Evolutionary conservation across 179 eudicot species (phyloP).

Genomic region (Beta macrorhiza): DNA sequence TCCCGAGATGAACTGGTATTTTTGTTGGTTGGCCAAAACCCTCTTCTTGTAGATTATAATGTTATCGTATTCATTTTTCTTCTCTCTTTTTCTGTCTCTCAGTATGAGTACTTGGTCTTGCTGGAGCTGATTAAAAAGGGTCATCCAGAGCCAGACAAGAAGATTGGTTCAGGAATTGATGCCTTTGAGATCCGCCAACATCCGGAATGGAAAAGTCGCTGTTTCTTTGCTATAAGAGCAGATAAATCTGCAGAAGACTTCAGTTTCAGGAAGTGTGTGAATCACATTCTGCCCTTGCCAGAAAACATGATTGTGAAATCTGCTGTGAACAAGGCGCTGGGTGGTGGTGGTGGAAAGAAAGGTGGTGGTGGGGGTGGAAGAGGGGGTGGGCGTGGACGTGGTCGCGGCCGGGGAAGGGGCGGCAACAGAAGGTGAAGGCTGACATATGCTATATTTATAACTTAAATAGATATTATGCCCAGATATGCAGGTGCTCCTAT

Average conservation of each 20-base stretch:
- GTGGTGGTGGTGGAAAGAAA: conserved; percentile 39
- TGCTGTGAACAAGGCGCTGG: conserved; percentile 62
- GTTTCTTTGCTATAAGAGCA: conserved; percentile 68
- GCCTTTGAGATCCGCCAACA: conserved; percentile 76
- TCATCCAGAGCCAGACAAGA: conserved; percentile 68
- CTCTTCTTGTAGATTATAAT: background rate
- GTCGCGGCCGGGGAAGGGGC: conserved; percentile 47
- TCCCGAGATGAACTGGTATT: background rate
- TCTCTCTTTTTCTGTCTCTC: conserved; percentile 14
- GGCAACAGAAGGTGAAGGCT: conserved; percentile 37
- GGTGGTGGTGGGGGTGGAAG: conserved; percentile 43
- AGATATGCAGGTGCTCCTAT: conserved; percentile 3
- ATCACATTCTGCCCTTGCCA: conserved; percentile 85
- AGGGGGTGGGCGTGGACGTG: conserved; percentile 45
- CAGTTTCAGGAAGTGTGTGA: conserved; percentile 94
- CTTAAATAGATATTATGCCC: background rate
- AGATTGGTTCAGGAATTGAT: conserved; percentile 62
- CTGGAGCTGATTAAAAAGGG: conserved; percentile 80
- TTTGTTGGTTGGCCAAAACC: background rate
- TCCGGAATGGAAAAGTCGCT: conserved; percentile 71
- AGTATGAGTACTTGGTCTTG: conserved; percentile 73
- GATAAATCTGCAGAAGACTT: conserved; percentile 76
- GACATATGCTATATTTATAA: background rate
- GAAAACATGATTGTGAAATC: conserved; percentile 69
- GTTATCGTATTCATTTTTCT: background rate